A percentile compares a stretch with the other conserved stretches of the same genome.
Evolutionary conservation across 768 basidiomycete species (phyloP).

Genomic region (Cubamyces sp.): DNA sequence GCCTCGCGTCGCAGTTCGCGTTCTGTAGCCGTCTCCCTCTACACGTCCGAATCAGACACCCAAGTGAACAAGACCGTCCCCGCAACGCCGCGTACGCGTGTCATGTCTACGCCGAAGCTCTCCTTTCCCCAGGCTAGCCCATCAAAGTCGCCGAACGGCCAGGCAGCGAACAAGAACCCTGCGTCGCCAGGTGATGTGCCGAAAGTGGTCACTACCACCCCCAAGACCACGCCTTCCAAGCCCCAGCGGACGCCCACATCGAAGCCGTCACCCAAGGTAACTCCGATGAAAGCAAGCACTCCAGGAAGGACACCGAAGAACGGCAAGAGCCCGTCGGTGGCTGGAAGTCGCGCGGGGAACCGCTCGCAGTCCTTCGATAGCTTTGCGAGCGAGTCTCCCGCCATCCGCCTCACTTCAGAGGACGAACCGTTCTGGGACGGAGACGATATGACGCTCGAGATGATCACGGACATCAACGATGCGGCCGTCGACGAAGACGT

Average conservation of each 20-base stretch:
- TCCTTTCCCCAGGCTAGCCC: constrained; percentile 18
- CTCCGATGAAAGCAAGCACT: constrained; percentile 24
- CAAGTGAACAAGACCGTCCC: constrained; percentile 22
- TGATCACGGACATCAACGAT: constrained; percentile 75
- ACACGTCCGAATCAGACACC: constrained; percentile 30
- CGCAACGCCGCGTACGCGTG: constrained; percentile 27
- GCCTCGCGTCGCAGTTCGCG: constrained; percentile 29
- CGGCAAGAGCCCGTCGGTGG: constrained; percentile 28
- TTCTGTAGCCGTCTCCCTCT: constrained; percentile 28
- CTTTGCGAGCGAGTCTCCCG: constrained; percentile 32
- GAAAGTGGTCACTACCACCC: constrained; percentile 14
- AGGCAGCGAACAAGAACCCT: constrained; percentile 6
- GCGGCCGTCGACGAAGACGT: constrained; percentile 78
- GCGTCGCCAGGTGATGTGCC: constrained; percentile 14
- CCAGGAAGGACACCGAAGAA: constrained; percentile 21
- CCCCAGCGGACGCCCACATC: constrained; percentile 27
- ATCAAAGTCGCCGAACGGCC: constrained; percentile 12
- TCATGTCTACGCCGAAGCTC: constrained; percentile 29
- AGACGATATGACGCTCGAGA: constrained; percentile 69
- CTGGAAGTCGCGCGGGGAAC: constrained; percentile 15
- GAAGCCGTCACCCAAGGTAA: constrained; percentile 25
- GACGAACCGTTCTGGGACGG: constrained; percentile 48
- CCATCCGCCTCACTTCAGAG: constrained; percentile 34
- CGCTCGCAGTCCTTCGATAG: constrained; percentile 22
- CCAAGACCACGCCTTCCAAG: constrained; percentile 27